A percentile compares a stretch with the other conserved stretches of the same genome.
phyloP scores from a whole-genome alignment of 1,284 basidiomycete species.

The Trichosporon faecale region DNA sequence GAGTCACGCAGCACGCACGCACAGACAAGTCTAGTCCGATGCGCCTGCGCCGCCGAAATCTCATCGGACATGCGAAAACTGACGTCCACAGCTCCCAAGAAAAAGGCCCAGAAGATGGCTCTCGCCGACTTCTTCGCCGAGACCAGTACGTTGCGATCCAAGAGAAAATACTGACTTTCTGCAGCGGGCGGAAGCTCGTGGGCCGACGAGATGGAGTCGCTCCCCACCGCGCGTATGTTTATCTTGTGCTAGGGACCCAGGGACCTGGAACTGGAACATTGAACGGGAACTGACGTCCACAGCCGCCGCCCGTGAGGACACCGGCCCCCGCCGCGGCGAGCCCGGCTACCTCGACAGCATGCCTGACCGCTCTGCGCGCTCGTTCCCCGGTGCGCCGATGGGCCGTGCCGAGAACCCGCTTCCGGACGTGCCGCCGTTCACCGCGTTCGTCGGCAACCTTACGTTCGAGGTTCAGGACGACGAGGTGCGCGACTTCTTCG shows the following conservation, averaged over 20 bases:
- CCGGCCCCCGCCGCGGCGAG: slow-evolving; percentile 49
- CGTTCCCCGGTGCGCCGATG: slow-evolving; percentile 51
- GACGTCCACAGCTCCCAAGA: slow-evolving; percentile 54
- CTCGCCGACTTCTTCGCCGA: slow-evolving; percentile 86
- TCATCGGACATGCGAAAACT: not conserved
- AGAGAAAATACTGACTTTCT: slow-evolving; percentile 2
- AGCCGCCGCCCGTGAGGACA: slow-evolving; percentile 52
- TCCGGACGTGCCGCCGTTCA: slow-evolving; percentile 92
- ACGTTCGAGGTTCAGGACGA: slow-evolving; percentile 84
- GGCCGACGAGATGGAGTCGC: slow-evolving; percentile 23
- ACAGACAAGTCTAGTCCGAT: not conserved
- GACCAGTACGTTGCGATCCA: slow-evolving; percentile 57
- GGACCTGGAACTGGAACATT: slow-evolving; percentile 7
- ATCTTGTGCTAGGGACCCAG: slow-evolving; percentile 18
- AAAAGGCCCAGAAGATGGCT: slow-evolving; percentile 82
- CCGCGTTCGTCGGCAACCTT: slow-evolving; percentile 93
- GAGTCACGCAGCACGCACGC: not conserved
- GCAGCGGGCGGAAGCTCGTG: slow-evolving; percentile 4
- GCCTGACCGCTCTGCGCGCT: slow-evolving; percentile 43
- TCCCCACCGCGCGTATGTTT: slow-evolving; percentile 21
- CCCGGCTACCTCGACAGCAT: slow-evolving; percentile 52
- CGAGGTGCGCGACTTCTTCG: slow-evolving; percentile 80
- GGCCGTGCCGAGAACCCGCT: slow-evolving; percentile 87
- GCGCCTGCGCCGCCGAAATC: not conserved
- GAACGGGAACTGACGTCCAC: slow-evolving; percentile 9